Percentiles rank a stretch among this genome's conserved stretches.
phyloP scores from a whole-genome alignment of 2,329 filamentous ascomycete genomes.

The Aspergillus ruber region DNA sequence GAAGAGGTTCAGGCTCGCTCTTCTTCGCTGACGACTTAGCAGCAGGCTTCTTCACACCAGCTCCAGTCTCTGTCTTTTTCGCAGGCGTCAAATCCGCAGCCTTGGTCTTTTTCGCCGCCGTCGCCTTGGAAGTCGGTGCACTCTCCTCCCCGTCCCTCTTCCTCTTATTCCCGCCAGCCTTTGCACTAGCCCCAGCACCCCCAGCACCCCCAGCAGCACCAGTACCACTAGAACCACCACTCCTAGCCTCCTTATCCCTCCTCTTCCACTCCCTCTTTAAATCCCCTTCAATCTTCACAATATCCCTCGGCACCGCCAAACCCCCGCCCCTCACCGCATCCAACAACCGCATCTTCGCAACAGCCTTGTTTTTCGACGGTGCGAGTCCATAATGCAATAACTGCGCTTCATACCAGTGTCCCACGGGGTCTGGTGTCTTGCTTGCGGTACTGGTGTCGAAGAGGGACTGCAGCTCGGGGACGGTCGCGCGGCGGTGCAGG shows the following conservation, averaged over 20 bases:
- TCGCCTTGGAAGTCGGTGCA: background rate
- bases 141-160: background rate
- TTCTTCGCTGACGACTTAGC: background rate
- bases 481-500: constrained; percentile 42
- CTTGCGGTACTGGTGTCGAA: constrained; percentile 23
- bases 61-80: background rate
- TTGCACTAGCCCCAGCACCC: background rate
- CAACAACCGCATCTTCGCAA: constrained; percentile 54
- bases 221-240: background rate
- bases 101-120: background rate
- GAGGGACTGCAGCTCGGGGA: constrained; percentile 40
- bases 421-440: constrained; percentile 44
- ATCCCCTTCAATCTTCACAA: constrained; percentile 47
- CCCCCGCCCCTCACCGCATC: constrained; percentile 47
- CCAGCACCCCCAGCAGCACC: too few species aligned
- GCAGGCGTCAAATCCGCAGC: background rate
- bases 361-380: constrained; percentile 52
- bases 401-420: constrained; percentile 58
- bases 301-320: constrained; percentile 45
- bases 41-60: background rate
- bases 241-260: constrained; percentile 31
- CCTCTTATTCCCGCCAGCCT: background rate
- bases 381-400: constrained; percentile 56
- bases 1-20: background rate
- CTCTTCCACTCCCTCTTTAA: constrained; percentile 54